phyloP scores from a whole-genome alignment of 139 green algal species.

The Asterochloris erici region DNA sequence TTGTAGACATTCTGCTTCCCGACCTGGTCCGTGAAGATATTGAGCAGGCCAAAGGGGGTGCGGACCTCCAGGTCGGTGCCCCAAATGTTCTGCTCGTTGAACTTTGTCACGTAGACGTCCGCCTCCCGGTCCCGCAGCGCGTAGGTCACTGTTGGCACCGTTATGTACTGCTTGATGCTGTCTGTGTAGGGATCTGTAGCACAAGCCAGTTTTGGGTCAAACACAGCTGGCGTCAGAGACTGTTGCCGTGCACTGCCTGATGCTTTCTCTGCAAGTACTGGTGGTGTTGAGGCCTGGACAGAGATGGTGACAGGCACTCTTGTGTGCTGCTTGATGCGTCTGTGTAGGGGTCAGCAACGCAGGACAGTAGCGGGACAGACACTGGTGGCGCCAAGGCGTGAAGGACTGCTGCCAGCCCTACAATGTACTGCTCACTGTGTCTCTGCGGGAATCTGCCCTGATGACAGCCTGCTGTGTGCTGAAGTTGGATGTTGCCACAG shows the following conservation, averaged over 20 bases:
- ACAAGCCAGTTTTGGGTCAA: not conserved
- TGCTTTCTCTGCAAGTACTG: no score
- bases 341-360: no score
- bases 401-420: no score
- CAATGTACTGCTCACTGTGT: no score
- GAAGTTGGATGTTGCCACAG: not conserved
- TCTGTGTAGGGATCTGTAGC: conserved; percentile 24
- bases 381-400: no score
- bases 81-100: conserved; percentile 61
- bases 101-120: conserved; percentile 65
- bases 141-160: conserved; percentile 71
- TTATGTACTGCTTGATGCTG: conserved; percentile 33
- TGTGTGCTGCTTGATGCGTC: no score
- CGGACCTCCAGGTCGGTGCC: conserved; percentile 65
- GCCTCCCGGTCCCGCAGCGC: conserved; percentile 50
- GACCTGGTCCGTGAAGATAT: conserved; percentile 79
- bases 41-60: conserved; percentile 41
- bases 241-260: no score
- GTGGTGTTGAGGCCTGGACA: no score
- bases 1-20: conserved; percentile 88
- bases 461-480: not conserved
- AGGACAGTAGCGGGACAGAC: no score
- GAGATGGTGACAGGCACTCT: no score
- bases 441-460: not conserved
- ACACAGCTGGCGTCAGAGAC: no score